Evolutionary conservation across 768 basidiomycete species (phyloP).

Genomic region (Pleurotus platypus): DNA sequence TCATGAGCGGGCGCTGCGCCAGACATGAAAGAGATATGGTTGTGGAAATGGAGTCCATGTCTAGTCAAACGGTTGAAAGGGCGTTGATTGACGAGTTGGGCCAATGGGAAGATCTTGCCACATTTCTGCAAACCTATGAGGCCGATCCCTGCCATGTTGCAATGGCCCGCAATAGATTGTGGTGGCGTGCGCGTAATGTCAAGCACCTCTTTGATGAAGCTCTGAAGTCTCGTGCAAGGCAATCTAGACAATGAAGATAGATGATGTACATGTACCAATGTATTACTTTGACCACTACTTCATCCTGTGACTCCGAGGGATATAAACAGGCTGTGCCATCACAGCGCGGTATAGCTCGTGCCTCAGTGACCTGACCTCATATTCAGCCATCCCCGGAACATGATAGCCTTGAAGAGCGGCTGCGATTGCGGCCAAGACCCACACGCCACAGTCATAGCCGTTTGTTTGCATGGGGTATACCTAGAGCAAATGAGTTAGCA

Average conservation of each 20-base stretch:
- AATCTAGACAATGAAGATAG: neutral
- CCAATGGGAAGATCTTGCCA: neutral
- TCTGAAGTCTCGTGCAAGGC: neutral
- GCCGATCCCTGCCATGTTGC: neutral
- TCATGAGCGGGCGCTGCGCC: constrained; percentile 2
- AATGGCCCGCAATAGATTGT: neutral
- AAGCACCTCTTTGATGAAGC: neutral
- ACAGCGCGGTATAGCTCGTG: neutral
- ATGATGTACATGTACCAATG: no score
- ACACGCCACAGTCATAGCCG: neutral
- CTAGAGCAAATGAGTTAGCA: neutral
- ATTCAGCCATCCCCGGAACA: neutral
- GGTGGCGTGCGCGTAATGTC: neutral
- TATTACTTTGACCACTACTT: neutral
- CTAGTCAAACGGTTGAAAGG: neutral
- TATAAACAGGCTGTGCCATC: neutral
- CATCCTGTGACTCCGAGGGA: neutral
- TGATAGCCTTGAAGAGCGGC: neutral
- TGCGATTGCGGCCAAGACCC: neutral
- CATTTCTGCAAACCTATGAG: neutral
- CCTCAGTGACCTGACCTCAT: neutral
- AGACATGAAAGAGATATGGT: neutral
- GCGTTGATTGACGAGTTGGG: neutral
- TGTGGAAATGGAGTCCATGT: neutral
- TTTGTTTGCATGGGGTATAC: neutral